Base-by-base conservation (phyloP, 768 basidiomycete genomes). In the Suillus plorans region DNA sequence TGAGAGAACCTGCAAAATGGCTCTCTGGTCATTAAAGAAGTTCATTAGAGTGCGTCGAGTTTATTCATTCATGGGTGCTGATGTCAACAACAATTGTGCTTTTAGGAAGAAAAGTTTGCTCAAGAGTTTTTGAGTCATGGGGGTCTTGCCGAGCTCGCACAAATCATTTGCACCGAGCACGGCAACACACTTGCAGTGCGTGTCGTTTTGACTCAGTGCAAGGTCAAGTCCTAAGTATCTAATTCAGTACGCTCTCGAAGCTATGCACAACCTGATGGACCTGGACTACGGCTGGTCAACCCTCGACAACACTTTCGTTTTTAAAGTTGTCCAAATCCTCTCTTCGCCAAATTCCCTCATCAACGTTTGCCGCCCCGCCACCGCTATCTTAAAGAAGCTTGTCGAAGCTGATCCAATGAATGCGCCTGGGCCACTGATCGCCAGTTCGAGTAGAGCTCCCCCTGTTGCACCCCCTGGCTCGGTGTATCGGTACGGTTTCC, bases 281-380 rank as follows among this genome's bases (percentile, higher is more conserved):
- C 80, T 91, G 28, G 89, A 92, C 56, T 87, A 90, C 66, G 94
- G 93, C 53, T 95, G 92, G 92, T 82, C 85, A 1, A 80, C 79
- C n/a, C 83, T 96, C 6, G 86, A 87, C 66, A 82, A 86, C 61
- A 74, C 76, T 8, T 95, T 97, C 76, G 91, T 95, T 61, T 82
- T 86, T 69, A 85, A 85, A 74, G 85, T 95, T 60, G 92, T 94
- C 18, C 85, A 89, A 70, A 89, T 92, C 68, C 81, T 94, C 31
- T 87, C 92, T 0, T 91, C 92, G 0, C 81, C 89, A 0, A 81
- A 84, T 45, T 91, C 90, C 13, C 84, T 89, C 20, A 89, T 96
- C 80, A 97, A 97, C 66, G 92, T 96, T 64, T 93, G 92, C 70
- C 89, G 94, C 6, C 95, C 95, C 41, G 95, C 94, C 1, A 95